Evolutionary conservation across 192 early-diverging fungal species (phyloP), one percentile per base, ranked within the genome.

Genomic region (Coemansia furcata): DNA sequence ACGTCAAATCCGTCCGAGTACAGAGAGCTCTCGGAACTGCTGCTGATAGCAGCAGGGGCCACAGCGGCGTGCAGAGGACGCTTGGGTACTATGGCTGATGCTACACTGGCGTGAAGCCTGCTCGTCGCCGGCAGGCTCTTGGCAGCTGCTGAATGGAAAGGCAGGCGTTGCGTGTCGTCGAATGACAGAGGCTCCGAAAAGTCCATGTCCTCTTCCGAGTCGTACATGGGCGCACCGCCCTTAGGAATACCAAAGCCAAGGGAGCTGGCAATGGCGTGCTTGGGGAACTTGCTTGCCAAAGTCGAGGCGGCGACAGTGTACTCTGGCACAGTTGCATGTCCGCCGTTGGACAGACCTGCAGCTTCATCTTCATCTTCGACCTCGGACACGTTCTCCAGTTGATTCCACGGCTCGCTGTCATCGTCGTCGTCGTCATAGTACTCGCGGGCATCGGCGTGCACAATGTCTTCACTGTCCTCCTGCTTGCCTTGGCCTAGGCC

Each of bases 401-500:
- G 71, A 19, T 49, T 68, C 70, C 65, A 64, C 12, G 69, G 66
- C 2, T 64, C 42, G 52, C 42, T 17, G 17, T 43, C 55, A 9
- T 68, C 23, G 17, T 0, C 21, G 4, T 66, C 64, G 2, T 65
- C 62, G 5, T 11, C 65, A 7, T 40, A 54, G 21, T 61, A 38
- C 40, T 32, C 43, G 33, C 40, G 30, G 6, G 55, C 52, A 37
- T 64, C 59, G 11, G 30, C 37, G 17, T 36, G n/a, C 33, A 21
- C 33, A 33, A 67, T 44, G 44, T 50, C 66, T 10, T 36, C 40
- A 15, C 63, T 64, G 59, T 67, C 49, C 52, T 78, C 81, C 14
- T 59, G 42, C 61, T 83, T 78, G 69, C 81, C 81, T 63, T 82
- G 80, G 11, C 80, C 80, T 30, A 77, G 68, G 9, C 80, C 80